phyloP scores from a whole-genome alignment of 331 rosid genomes.

The Malus hybrid region DNA sequence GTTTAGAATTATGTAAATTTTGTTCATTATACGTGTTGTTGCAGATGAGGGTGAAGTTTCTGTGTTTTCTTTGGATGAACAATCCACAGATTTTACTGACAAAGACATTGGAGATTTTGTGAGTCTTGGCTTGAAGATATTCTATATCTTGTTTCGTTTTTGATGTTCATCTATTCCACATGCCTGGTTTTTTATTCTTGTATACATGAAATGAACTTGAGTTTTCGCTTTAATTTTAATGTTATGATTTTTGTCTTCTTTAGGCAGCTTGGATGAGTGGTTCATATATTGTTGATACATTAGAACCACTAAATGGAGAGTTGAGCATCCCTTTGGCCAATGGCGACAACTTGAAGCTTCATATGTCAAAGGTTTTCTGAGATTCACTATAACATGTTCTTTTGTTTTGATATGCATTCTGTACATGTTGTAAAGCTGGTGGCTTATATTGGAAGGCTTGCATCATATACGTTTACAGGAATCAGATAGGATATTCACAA shows the following conservation, averaged over 20 bases:
- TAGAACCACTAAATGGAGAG: conserved; percentile 60
- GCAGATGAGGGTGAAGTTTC: conserved; percentile 54
- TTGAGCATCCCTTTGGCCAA: conserved; percentile 53
- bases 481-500: conserved; percentile 50
- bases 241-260: background rate
- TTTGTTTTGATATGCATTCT: background rate
- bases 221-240: background rate
- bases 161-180: background rate
- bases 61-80: conserved; percentile 58
- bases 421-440: background rate
- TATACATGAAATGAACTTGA: conserved; percentile 17
- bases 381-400: background rate
- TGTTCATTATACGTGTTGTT: background rate
- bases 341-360: conserved; percentile 47
- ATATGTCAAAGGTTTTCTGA: conserved; percentile 60
- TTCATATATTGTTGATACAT: conserved; percentile 50
- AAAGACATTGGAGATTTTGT: conserved; percentile 56
- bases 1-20: background rate
- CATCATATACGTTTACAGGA: conserved; percentile 37
- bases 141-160: background rate
- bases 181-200: background rate
- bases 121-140: conserved; percentile 26
- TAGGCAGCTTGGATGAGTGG: conserved; percentile 91
- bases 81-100: conserved; percentile 31
- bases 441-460: conserved; percentile 20